Conservation (phyloP, 352 stramenopile species). For the Phytophthora nicotianae region DNA sequence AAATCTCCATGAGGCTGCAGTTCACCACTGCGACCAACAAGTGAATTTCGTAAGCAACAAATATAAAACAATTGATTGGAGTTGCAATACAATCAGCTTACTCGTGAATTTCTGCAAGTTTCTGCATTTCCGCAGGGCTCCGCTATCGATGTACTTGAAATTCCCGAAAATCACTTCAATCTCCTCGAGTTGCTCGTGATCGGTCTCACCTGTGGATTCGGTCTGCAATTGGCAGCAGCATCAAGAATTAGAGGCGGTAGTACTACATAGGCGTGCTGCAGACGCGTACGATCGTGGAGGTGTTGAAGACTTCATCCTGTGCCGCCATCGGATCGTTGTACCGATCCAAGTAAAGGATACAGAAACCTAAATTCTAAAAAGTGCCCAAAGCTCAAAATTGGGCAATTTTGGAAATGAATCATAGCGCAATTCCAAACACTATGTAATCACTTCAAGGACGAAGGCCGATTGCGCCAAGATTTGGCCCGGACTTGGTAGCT, state of each 20-base stretch:
- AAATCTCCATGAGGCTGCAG: constrained; percentile 60
- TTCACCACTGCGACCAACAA: constrained; percentile 60
- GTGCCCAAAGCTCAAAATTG: too few relatives aligned
- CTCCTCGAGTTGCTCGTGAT: constrained; percentile 68
- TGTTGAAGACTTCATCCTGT: constrained; percentile 35
- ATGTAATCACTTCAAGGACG: too few relatives aligned
- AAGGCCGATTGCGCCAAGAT: too few relatives aligned
- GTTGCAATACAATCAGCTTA: constrained; percentile 19
- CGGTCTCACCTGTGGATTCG: constrained; percentile 58
- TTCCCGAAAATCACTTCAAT: constrained; percentile 86
- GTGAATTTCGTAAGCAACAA: not conserved
- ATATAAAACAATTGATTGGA: not conserved
- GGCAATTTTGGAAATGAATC: too few relatives aligned
- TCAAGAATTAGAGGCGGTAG: not conserved
- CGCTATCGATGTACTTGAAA: constrained; percentile 51
- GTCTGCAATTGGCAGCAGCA: constrained; percentile 36
- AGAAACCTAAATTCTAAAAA: too few relatives aligned
- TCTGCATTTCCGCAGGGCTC: constrained; percentile 52
- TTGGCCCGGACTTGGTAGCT: too few relatives aligned
- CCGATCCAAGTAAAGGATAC: too few relatives aligned
- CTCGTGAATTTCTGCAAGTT: constrained; percentile 61
- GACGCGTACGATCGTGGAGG: constrained; percentile 40
- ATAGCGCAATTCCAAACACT: too few relatives aligned
- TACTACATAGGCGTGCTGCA: not conserved
- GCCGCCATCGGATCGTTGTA: not conserved